Conservation (phyloP, 352 stramenopile genomes). For the Phytophthora aleatoria region DNA sequence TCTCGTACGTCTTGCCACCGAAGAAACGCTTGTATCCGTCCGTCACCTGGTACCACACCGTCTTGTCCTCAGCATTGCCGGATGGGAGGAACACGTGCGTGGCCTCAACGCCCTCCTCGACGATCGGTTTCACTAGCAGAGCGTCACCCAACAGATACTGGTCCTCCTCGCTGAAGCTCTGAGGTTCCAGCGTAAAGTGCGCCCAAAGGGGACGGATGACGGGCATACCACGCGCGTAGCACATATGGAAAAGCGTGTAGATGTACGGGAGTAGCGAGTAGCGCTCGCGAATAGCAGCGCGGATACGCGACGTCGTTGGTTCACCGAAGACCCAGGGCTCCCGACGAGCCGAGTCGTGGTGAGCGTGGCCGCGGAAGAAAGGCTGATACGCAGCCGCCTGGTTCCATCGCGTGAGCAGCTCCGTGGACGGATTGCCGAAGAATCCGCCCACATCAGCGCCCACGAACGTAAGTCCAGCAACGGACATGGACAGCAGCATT, state of each 20-base stretch:
- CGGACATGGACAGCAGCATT: constrained; percentile 97
- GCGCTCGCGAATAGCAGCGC: constrained; percentile 91
- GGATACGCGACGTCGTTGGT: constrained; percentile 89
- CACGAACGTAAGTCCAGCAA: constrained; percentile 96
- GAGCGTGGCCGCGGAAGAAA: constrained; percentile 99
- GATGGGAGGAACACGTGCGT: constrained; percentile 92
- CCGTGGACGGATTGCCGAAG: constrained; percentile 96
- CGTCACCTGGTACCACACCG: constrained; percentile 93
- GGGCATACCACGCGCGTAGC: constrained; percentile 63
- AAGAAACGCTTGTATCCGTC: constrained; percentile 62
- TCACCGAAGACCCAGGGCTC: constrained; percentile 99
- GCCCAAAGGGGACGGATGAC: constrained; percentile 97
- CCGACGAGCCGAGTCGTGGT: constrained; percentile 98
- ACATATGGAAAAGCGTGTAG: constrained; percentile 89
- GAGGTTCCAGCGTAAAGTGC: constrained; percentile 91
- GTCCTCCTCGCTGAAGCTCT: constrained; percentile 91
- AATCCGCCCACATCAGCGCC: constrained; percentile 99
- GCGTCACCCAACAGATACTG: constrained; percentile 95
- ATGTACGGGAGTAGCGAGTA: constrained; percentile 98
- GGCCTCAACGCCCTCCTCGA: constrained; percentile 73
- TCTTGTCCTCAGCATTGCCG: constrained; percentile 25
- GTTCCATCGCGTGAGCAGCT: constrained; percentile 97
- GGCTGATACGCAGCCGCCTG: constrained; percentile 96
- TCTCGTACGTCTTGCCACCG: constrained; percentile 60
- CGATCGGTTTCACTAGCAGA: constrained; percentile 97